Conservation (phyloP, 169 alveolate species). For the Amoebophrya sp. region DNA sequence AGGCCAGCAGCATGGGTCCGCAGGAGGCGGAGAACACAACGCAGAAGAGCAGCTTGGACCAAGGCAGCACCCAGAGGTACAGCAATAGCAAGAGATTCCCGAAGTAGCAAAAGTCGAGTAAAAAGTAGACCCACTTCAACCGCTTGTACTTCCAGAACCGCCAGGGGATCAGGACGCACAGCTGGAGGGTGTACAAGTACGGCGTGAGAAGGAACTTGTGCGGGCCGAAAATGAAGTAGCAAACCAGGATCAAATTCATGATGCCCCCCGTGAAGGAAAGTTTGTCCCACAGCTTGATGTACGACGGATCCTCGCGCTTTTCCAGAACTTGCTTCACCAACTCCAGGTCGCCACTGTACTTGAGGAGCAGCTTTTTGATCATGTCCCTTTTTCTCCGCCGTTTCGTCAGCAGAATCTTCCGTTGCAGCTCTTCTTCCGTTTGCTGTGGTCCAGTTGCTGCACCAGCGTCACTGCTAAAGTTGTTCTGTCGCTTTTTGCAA, state of each 20-base stretch:
- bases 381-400: too few species aligned
- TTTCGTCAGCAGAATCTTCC: too few species aligned
- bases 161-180: conserved; percentile 31
- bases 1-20: conserved; percentile 56
- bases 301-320: background rate
- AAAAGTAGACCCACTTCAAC: conserved; percentile 51
- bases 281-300: background rate
- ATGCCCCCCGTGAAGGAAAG: background rate
- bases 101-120: conserved; percentile 57
- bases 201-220: conserved; percentile 5
- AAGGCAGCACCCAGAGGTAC: conserved; percentile 45
- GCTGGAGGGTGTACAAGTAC: background rate
- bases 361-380: too few species aligned
- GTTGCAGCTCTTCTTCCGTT: too few species aligned
- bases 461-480: too few species aligned
- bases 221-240: conserved; percentile 20
- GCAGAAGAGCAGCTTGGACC: conserved; percentile 37
- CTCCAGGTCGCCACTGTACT: background rate
- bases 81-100: conserved; percentile 46
- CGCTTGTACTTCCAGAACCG: conserved; percentile 41
- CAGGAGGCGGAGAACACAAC: conserved; percentile 41
- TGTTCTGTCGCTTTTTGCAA: too few species aligned
- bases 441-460: too few species aligned
- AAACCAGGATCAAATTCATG: background rate
- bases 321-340: background rate